These are phyloP conservation scores for Ceraceosorus guamensis DNA, from an alignment of 1,284 basidiomycete genomes.

Conservation along the genomic window DNA sequence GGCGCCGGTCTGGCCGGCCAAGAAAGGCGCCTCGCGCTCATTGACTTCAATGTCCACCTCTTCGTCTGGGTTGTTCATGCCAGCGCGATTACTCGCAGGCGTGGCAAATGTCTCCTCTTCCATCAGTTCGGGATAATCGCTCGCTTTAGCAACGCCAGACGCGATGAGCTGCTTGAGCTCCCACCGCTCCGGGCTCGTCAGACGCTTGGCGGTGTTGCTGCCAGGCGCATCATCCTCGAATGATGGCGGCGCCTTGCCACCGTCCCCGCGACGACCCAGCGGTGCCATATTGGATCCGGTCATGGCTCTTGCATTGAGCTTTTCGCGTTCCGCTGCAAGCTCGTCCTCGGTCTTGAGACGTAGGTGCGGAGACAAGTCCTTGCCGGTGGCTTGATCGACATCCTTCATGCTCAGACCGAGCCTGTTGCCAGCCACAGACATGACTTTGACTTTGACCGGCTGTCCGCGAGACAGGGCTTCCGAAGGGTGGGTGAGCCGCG, in stretches of 20 bases:
- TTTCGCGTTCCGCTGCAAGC: constrained; percentile 31
- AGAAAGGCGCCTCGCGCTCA: constrained; percentile 93
- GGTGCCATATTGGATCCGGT: constrained; percentile 54
- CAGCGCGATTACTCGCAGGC: constrained; percentile 25
- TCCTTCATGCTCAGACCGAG: constrained; percentile 92
- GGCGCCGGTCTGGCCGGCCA: constrained; percentile 89
- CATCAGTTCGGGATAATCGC: constrained; percentile 92
- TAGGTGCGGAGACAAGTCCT: constrained; percentile 84
- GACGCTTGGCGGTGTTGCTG: constrained; percentile 62
- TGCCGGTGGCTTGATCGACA: constrained; percentile 82
- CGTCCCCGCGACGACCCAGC: constrained; percentile 26
- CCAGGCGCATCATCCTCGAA: constrained; percentile 23
- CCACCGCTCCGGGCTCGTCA: constrained; percentile 96
- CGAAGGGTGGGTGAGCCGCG: constrained; percentile 72
- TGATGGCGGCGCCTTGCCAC: constrained; percentile 4
- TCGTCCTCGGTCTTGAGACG: constrained; percentile 89
- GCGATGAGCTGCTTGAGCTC: constrained; percentile 98
- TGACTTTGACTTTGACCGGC: constrained; percentile 69
- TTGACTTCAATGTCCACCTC: constrained; percentile 95
- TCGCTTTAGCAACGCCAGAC: constrained; percentile 80
- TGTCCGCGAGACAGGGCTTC: constrained; percentile 80
- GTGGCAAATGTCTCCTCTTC: constrained; percentile 53
- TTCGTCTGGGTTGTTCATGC: constrained; percentile 35
- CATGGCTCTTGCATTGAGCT: constrained; percentile 17
- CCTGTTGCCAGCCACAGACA: constrained; percentile 76